phyloP scores from a whole-genome alignment of 2,329 filamentous ascomycete genomes.

The Tolypocladium nubicola region DNA sequence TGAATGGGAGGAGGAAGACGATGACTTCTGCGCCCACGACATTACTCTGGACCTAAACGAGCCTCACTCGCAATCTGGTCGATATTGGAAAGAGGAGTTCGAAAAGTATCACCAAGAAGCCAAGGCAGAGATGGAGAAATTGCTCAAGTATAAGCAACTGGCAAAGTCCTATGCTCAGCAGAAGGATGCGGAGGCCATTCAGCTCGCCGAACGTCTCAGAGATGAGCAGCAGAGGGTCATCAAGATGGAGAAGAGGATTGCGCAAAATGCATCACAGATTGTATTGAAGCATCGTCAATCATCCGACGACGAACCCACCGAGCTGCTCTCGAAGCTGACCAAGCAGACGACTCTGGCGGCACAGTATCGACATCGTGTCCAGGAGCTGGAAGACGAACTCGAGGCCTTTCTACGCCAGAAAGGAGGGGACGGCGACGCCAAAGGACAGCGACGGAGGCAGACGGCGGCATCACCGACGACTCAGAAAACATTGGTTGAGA shows the following conservation, averaged over 20 bases:
- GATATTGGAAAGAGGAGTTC: conserved; percentile 73
- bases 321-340: conserved; percentile 41
- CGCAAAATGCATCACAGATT: conserved; percentile 50
- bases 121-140: conserved; percentile 62
- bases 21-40: conserved; percentile 42
- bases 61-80: conserved; percentile 63
- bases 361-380: conserved; percentile 48
- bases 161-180: conserved; percentile 70
- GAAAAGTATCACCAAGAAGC: conserved; percentile 64
- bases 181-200: conserved; percentile 62
- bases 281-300: conserved; percentile 18
- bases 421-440: conserved; percentile 20
- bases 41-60: conserved; percentile 62
- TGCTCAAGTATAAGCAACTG: conserved; percentile 69
- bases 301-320: conserved; percentile 32
- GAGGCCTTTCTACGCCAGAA: conserved; percentile 27
- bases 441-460: conserved; percentile 23
- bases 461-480: conserved; percentile 35
- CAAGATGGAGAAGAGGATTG: conserved; percentile 51
- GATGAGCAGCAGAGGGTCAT: conserved; percentile 57
- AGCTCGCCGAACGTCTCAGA: conserved; percentile 53
- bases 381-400: conserved; percentile 43
- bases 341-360: conserved; percentile 46
- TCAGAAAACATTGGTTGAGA: conserved; percentile 40
- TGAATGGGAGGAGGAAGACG: conserved; percentile 43